Percentiles rank a stretch among this genome's conserved stretches.
Evolutionary conservation across 495 filamentous ascomycete species (phyloP).

Genomic region (Chaetomidium leptoderma): DNA sequence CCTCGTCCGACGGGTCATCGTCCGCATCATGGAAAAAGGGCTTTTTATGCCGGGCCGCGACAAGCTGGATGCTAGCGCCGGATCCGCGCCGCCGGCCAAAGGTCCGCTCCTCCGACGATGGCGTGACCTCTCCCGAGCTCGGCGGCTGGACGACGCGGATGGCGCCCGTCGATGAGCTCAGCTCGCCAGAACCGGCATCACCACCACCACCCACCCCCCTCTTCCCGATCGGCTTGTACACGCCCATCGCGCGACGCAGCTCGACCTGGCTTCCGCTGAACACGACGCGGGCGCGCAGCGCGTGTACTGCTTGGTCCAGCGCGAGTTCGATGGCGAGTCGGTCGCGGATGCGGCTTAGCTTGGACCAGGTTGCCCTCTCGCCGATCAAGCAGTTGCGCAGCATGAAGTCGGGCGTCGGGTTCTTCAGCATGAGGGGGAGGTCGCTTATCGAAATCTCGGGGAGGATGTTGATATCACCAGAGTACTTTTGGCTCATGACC

Average conservation of each 20-base stretch:
- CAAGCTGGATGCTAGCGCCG: conserved; percentile 28
- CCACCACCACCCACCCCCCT: background rate
- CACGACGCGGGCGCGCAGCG: conserved; percentile 67
- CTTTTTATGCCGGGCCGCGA: conserved; percentile 24
- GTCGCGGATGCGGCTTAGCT: conserved; percentile 74
- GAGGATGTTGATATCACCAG: conserved; percentile 92
- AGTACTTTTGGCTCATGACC: conserved; percentile 84
- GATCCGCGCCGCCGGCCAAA: conserved; percentile 26
- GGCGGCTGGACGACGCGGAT: conserved; percentile 9
- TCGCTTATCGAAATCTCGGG: conserved; percentile 71
- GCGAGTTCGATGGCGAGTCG: conserved; percentile 83
- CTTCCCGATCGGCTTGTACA: conserved; percentile 12
- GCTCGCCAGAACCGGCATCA: background rate
- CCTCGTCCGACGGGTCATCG: conserved; percentile 36
- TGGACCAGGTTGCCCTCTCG: conserved; percentile 87
- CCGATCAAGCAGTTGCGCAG: conserved; percentile 66
- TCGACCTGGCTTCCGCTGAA: conserved; percentile 73
- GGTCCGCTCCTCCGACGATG: conserved; percentile 1
- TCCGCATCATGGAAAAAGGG: conserved; percentile 18
- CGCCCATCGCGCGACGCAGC: conserved; percentile 45
- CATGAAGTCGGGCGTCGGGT: conserved; percentile 92
- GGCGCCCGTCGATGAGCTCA: background rate
- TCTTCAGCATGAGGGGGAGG: conserved; percentile 71
- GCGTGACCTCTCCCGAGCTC: conserved; percentile 12
- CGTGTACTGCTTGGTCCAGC: conserved; percentile 75